Conservation (phyloP, 306 rosid species). For the Hylodesmum podocarpum region DNA sequence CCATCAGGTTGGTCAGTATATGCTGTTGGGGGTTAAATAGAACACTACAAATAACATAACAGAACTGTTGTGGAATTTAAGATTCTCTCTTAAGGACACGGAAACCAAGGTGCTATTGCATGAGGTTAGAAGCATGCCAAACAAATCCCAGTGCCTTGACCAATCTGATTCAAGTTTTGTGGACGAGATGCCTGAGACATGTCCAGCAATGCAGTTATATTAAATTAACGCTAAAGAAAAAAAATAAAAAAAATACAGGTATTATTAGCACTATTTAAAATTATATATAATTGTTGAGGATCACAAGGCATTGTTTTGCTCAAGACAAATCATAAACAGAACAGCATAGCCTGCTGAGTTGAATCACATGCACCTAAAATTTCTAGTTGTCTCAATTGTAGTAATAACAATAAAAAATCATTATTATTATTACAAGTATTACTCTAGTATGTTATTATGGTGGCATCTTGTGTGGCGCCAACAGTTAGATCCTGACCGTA, state of each 20-base stretch:
- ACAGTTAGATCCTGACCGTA: conserved; percentile 63
- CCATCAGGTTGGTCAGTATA: conserved; percentile 52
- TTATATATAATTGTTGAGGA: conserved; percentile 49
- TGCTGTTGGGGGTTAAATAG: conserved; percentile 36
- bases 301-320: conserved; percentile 54
- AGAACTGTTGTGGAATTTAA: conserved; percentile 49
- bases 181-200: conserved; percentile 80
- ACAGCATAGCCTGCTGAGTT: conserved; percentile 57
- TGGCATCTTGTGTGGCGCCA: conserved; percentile 57
- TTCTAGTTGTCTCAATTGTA: conserved; percentile 45
- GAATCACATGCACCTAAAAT: conserved; percentile 84
- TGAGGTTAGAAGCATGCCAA: conserved; percentile 83
- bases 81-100: conserved; percentile 55
- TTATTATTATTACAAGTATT: conserved; percentile 1
- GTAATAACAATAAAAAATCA: conserved; percentile 2
- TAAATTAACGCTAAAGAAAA: conserved; percentile 36
- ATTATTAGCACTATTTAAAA: conserved; percentile 19
- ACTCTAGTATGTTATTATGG: too few species aligned
- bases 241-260: conserved; percentile 13
- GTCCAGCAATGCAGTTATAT: conserved; percentile 63
- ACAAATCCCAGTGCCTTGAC: conserved; percentile 84
- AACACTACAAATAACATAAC: conserved; percentile 6
- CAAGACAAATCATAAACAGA: conserved; percentile 61
- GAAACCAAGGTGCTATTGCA: conserved; percentile 63
- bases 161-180: conserved; percentile 85